phyloP scores from a whole-genome alignment of 2,329 filamentous ascomycete genomes.

The Zasmidium citrigriseum region DNA sequence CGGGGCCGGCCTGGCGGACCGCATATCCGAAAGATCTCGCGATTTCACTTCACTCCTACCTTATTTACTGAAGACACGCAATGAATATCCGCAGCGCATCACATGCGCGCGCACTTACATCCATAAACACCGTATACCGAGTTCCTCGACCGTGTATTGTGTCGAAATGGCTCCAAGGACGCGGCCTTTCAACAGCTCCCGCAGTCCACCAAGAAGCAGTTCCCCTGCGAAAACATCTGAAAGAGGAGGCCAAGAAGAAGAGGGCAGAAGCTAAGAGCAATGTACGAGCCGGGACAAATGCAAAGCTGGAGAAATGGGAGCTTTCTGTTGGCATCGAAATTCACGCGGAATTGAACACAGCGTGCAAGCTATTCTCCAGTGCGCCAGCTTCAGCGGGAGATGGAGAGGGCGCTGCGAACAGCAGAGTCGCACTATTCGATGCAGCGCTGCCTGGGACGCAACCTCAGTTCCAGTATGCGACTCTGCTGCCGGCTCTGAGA shows the following conservation, averaged over 20 bases:
- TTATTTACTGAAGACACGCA: not conserved
- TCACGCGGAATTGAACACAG: conserved; percentile 91
- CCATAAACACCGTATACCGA: not conserved
- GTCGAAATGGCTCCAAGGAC: conserved; percentile 32
- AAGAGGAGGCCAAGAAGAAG: conserved; percentile 41
- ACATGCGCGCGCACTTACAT: not conserved
- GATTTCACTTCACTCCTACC: no score
- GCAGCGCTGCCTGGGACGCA: conserved; percentile 86
- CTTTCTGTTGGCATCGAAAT: conserved; percentile 96
- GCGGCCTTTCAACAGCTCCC: conserved; percentile 23
- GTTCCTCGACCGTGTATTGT: conserved; percentile 29
- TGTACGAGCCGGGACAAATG: conserved; percentile 18
- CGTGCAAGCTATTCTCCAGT: conserved; percentile 84
- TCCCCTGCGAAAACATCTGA: conserved; percentile 43
- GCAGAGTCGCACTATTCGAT: conserved; percentile 87
- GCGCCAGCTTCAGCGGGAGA: conserved; percentile 39
- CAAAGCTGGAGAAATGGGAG: conserved; percentile 68
- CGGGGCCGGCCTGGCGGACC: no score
- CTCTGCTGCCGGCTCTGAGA: conserved; percentile 83
- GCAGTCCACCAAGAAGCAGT: conserved; percentile 27
- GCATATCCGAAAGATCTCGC: no score
- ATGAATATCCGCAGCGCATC: not conserved
- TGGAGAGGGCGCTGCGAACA: conserved; percentile 62
- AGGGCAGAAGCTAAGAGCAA: conserved; percentile 12
- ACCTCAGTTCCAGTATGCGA: conserved; percentile 78